Base-by-base conservation (phyloP, 805 yeast genomes). In the Yamadazyma scolyti region DNA sequence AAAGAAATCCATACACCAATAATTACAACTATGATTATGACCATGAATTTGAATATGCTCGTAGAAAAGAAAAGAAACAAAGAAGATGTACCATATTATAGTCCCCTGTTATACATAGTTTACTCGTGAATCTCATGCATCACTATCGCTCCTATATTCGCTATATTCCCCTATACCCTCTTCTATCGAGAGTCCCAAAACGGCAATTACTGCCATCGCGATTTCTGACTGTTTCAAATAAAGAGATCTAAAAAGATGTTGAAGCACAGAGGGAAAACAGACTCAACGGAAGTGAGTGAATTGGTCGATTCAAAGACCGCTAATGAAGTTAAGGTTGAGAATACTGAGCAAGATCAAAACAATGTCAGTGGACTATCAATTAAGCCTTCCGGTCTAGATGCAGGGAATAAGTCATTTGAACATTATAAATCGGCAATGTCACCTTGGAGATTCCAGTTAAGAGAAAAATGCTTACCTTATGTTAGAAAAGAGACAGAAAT, bases 401-500 rank as follows among this genome's bases (percentile, higher is more conserved):
- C 36, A 9, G 36, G 36, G 6, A 33, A 82, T 40, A 73, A 73
- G 44, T 71, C 82, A 2, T 66, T 66, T 23, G 75, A 75, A 31
- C 90, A 78, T 48, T 90, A 89, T 60, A 65, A 68, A 45, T n/a
- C n/a, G n/a, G 43, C 65, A 5, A 61, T 69, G 20, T 62, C 81
- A 3, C 70, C 77, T 0, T 28, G 69, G 36, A 59, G 93, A 27
- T 82, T 65, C 50, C 47, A 50, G 9, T 41, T 80, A 29, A 71
- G 97, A 30, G 54, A 68, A 17, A 37, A 46, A 33, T 50, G 85
- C 17, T 55, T 80, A 22, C 81, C 82, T 1, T 43, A 68, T 11
- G 70, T 89, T 5, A 65, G 82, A 17, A 47, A 57, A 27, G 97
- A 90, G 53, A 80, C 94, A 0, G 71, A 65, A 2, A 36, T 71